These are phyloP conservation scores for Plasmodium relictum DNA, from an alignment of 169 alveolate genomes.

Conservation along the genomic window DNA sequence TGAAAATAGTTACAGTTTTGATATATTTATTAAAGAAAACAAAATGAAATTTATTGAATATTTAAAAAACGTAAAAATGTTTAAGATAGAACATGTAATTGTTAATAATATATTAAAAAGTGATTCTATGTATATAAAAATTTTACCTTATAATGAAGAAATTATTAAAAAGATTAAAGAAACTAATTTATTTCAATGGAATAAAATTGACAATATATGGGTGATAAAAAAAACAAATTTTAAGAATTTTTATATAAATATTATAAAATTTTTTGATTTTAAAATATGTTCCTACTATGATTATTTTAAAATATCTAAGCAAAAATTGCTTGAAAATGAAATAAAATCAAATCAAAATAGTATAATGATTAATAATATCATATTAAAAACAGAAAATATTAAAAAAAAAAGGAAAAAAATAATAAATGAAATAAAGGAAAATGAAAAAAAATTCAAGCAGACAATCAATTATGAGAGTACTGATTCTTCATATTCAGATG, in stretches of 20 bases:
- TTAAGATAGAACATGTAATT: constrained; percentile 54
- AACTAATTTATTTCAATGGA: constrained; percentile 51
- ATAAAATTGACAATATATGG: constrained; percentile 55
- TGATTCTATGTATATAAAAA: constrained; percentile 38
- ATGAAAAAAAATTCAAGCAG: constrained; percentile 1
- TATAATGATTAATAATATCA: constrained; percentile 8
- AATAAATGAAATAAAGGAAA: constrained; percentile 1
- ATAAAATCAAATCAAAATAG: not conserved
- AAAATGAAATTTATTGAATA: constrained; percentile 29
- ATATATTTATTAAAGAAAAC: constrained; percentile 19
- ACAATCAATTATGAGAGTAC: constrained; percentile 23
- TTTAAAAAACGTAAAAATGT: constrained; percentile 28
- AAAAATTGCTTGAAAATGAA: constrained; percentile 20
- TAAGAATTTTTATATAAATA: constrained; percentile 39
- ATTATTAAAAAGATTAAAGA: constrained; percentile 40
- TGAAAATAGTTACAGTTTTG: constrained; percentile 4
- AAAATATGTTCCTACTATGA: constrained; percentile 66
- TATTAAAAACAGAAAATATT: not conserved
- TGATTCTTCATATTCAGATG: constrained; percentile 63
- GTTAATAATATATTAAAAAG: constrained; percentile 28
- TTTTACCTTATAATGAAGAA: constrained; percentile 57
- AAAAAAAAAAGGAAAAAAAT: constrained; percentile 39
- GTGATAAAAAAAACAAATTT: constrained; percentile 26
- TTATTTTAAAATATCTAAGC: constrained; percentile 30
- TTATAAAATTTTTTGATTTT: constrained; percentile 32